These are phyloP conservation scores for Spathaspora girioi DNA, from an alignment of 805 yeast species.

Conservation along the genomic window DNA sequence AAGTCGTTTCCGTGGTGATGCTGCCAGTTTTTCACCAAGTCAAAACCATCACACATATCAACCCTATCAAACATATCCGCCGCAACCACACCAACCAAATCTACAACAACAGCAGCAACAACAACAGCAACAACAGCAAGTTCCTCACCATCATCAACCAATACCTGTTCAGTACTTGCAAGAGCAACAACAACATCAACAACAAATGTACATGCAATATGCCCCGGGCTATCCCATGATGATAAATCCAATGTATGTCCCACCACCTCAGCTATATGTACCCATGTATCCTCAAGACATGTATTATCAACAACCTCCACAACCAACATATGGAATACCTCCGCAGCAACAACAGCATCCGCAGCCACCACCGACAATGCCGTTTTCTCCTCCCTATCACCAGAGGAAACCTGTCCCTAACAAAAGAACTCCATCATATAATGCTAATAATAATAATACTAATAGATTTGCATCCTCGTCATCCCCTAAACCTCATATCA, in stretches of 20 bases:
- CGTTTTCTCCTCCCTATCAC: neutral
- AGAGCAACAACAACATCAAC: slow-evolving; percentile 7
- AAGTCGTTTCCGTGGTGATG: slow-evolving; percentile 36
- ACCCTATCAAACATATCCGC: slow-evolving; percentile 4
- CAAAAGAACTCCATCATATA: neutral
- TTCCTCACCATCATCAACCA: slow-evolving; percentile 5
- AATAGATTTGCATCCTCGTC: neutral
- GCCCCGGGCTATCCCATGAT: slow-evolving; percentile 11
- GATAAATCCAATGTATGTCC: slow-evolving; percentile 10
- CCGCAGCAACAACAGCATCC: slow-evolving; percentile 4
- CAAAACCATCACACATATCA: slow-evolving; percentile 8
- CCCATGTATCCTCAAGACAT: slow-evolving; percentile 8
- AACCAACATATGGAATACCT: slow-evolving; percentile 2
- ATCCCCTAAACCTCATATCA: neutral
- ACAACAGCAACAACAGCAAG: slow-evolving; percentile 6
- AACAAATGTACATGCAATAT: slow-evolving; percentile 14
- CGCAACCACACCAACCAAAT: slow-evolving; percentile 8
- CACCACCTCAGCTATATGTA: slow-evolving; percentile 4
- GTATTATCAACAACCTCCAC: slow-evolving; percentile 1
- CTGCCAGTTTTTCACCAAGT: slow-evolving; percentile 34
- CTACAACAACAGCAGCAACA: slow-evolving; percentile 6
- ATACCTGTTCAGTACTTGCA: neutral
- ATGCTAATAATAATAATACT: neutral
- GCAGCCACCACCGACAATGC: neutral
- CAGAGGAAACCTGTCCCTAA: neutral